A percentile compares a stretch with the other conserved stretches of the same genome.
Evolutionary conservation across 305 asterid species (phyloP).

Genomic region (Fraxinus sp.): DNA sequence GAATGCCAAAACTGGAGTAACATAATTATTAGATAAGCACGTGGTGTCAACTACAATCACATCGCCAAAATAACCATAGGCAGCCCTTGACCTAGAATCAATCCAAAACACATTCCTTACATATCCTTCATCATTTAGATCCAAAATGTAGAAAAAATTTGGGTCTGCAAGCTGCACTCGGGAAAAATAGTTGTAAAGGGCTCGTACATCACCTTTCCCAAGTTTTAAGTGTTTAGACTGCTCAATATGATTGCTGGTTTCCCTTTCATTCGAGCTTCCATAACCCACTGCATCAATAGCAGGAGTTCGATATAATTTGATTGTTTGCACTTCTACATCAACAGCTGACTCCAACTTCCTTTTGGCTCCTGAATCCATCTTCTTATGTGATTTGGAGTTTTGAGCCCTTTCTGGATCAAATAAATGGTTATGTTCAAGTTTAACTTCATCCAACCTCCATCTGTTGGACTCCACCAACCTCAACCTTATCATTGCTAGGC

Average conservation of each 20-base stretch:
- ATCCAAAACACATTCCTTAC: constrained; percentile 77
- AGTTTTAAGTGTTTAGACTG: constrained; percentile 41
- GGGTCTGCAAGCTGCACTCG: constrained; percentile 61
- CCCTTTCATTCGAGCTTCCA: constrained; percentile 54
- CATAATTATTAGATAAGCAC: constrained; percentile 47
- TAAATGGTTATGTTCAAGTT: constrained; percentile 69
- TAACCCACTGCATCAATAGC: constrained; percentile 44
- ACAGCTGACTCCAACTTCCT: constrained; percentile 52
- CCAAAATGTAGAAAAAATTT: constrained; percentile 70
- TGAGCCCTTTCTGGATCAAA: constrained; percentile 67
- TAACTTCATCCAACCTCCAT: constrained; percentile 77
- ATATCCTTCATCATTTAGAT: constrained; percentile 70
- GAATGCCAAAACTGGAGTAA: constrained; percentile 54
- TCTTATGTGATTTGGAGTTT: constrained; percentile 64
- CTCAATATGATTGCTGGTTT: constrained; percentile 31
- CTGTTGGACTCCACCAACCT: constrained; percentile 60
- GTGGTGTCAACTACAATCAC: constrained; percentile 61
- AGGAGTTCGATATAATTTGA: constrained; percentile 64
- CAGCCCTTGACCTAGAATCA: constrained; percentile 74
- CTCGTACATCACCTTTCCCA: constrained; percentile 48
- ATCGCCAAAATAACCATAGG: constrained; percentile 68
- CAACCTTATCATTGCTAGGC: constrained; percentile 81
- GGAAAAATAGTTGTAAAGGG: constrained; percentile 45
- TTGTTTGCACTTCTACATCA: constrained; percentile 57
- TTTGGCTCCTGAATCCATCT: constrained; percentile 55